Evolutionary conservation across 208 protist genomes (phyloP), one percentile per base, ranked within the genome.

Genomic region (Entamoeba moshkovskii): DNA sequence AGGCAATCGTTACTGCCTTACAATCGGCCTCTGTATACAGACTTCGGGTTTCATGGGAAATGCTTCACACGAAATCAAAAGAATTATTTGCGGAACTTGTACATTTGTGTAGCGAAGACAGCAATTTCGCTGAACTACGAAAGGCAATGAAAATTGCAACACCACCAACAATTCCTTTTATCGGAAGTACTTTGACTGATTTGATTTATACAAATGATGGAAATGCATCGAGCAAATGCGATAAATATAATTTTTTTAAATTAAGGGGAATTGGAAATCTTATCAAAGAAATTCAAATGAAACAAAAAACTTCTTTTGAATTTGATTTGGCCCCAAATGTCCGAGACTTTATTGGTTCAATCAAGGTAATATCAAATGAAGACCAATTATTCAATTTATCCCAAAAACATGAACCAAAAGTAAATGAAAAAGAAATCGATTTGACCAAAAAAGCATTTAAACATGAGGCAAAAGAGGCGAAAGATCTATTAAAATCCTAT

Each of bases 241-340:
- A 93, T n/a, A n/a, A 47, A 52, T 47, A 48, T 85, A 93, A 93
- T 52, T 93, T 93, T 52, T 66, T 46, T 52, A 93, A 52, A 48
- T 44, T 66, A 52, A 42, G 93, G n/a, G 45, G 22, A 52, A 52
- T n/a, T n/a, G 66, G 59, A 6, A 22, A 11, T 11, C 6, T 93
- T 6, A 46, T 93, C 16, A 52, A 46, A 93, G 93, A 93, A 52
- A 93, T 93, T 49, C 44, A 52, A n/a, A 45, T 48, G 66, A 92
- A 93, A 29, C 93, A 93, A 93, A 45, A 93, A 18, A n/a, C 45
- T 1, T 38, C 93, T 15, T 93, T 52, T 93, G n/a, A 38, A 18
- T 93, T 93, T 45, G 15, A 52, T 44, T 25, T n/a, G 5, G 33
- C 73, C 3, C 93, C 93, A 18, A n/a, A 93, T 47, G 73, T 93